Percentiles rank a stretch among this genome's conserved stretches.
Conservation (phyloP, 2,329 filamentous ascomycete species). For the Fusarium decemcellulare region DNA sequence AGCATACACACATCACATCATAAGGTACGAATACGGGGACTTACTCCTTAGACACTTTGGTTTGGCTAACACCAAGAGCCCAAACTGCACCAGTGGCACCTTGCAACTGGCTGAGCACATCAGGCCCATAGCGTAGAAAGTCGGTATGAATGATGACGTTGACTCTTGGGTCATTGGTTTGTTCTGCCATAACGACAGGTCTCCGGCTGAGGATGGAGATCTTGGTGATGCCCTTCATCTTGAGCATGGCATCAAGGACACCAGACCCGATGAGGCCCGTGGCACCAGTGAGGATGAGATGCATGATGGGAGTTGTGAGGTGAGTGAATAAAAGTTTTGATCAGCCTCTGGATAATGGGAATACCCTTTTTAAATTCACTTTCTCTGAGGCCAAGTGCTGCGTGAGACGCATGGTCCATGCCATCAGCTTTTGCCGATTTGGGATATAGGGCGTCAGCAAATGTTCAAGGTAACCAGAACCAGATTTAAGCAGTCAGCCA, state of each 20-base stretch:
- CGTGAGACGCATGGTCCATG: not conserved
- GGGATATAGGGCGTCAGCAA: not conserved
- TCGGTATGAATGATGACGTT: constrained; percentile 33
- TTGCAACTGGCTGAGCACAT: constrained; percentile 26
- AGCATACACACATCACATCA: not conserved
- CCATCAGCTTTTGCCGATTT: not conserved
- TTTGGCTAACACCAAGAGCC: constrained; percentile 39
- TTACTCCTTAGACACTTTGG: constrained; percentile 35
- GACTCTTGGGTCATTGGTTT: constrained; percentile 24
- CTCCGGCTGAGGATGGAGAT: constrained; percentile 37
- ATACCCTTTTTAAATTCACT: not conserved
- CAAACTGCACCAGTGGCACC: constrained; percentile 35
- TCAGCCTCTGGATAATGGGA: too few species aligned
- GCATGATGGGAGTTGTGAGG: constrained; percentile 10
- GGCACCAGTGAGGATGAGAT: constrained; percentile 49
- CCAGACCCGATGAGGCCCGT: constrained; percentile 37
- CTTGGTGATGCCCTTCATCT: constrained; percentile 34
- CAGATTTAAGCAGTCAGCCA: too few species aligned
- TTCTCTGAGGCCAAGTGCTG: too few species aligned
- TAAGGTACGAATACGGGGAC: not conserved
- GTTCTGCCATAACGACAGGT: constrained; percentile 28
- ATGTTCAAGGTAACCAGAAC: too few species aligned
- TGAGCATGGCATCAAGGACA: constrained; percentile 39
- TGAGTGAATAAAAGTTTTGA: not conserved
- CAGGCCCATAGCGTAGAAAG: constrained; percentile 20